phyloP scores from a whole-genome alignment of 2,329 filamentous ascomycete genomes.

The Pseudogymnoascus sp. region DNA sequence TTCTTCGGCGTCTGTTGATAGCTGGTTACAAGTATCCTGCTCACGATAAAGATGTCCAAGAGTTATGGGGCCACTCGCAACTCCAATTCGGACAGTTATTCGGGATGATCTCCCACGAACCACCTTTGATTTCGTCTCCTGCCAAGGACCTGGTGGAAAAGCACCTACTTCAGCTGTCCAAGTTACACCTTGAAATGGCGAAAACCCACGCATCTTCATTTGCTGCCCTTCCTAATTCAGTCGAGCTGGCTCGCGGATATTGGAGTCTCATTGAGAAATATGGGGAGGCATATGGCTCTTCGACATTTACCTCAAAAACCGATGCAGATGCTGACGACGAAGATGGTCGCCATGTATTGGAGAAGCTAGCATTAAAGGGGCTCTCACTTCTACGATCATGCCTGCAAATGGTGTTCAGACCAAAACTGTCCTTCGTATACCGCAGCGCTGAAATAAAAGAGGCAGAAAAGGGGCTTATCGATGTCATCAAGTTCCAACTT shows the following conservation, averaged over 20 bases:
- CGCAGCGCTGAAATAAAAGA: slow-evolving; percentile 64
- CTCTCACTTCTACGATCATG: slow-evolving; percentile 76
- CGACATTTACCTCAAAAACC: slow-evolving; percentile 32
- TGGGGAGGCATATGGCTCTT: slow-evolving; percentile 58
- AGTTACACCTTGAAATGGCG: slow-evolving; percentile 83
- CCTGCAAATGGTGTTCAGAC: slow-evolving; percentile 75
- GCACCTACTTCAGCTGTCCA: slow-evolving; percentile 82
- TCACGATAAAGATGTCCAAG: slow-evolving; percentile 63
- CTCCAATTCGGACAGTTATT: slow-evolving; percentile 73
- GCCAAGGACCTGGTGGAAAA: slow-evolving; percentile 65
- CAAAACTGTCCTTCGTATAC: slow-evolving; percentile 76
- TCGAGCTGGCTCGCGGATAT: slow-evolving; percentile 71
- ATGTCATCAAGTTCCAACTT: slow-evolving; percentile 63
- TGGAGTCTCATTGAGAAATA: slow-evolving; percentile 76
- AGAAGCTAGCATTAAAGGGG: slow-evolving; percentile 75
- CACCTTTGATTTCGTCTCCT: slow-evolving; percentile 41
- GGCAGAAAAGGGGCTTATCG: slow-evolving; percentile 63
- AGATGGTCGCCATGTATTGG: slow-evolving; percentile 50
- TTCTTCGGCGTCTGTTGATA: slow-evolving; percentile 69
- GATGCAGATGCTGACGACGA: slow-evolving; percentile 43
- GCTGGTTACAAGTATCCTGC: slow-evolving; percentile 79
- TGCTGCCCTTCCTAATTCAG: slow-evolving; percentile 68
- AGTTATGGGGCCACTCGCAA: slow-evolving; percentile 75
- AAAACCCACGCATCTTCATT: slow-evolving; percentile 74
- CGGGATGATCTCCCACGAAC: slow-evolving; percentile 49